phyloP scores from a whole-genome alignment of 1,139 yeast genomes.

The Yamadazyma atmosphaerica region DNA sequence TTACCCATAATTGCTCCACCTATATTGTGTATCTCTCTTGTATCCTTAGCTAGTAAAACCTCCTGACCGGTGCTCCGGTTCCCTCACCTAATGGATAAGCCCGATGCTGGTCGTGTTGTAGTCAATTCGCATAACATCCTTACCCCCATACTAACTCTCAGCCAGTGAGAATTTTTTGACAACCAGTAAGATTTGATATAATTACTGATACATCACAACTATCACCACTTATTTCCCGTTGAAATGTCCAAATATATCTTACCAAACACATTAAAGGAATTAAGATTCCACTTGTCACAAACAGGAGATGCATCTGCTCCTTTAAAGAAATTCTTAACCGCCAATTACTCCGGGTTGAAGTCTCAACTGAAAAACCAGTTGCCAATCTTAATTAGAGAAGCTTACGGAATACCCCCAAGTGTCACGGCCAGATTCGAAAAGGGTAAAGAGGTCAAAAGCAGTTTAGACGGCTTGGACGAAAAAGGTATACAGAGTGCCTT shows the following conservation, averaged over 20 bases:
- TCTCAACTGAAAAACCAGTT: conserved; percentile 42
- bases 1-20: too few species aligned
- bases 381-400: conserved; percentile 77
- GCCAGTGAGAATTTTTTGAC: conserved; percentile 5
- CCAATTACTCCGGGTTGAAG: conserved; percentile 63
- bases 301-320: conserved; percentile 70
- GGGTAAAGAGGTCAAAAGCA: conserved; percentile 44
- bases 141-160: neutral
- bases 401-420: conserved; percentile 69
- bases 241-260: conserved; percentile 58
- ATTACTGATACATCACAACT: conserved; percentile 5
- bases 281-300: conserved; percentile 79
- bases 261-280: conserved; percentile 68
- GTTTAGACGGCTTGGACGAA: conserved; percentile 48
- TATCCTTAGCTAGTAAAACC: too few species aligned
- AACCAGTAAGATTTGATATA: conserved; percentile 17
- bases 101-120: too few species aligned
- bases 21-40: too few species aligned
- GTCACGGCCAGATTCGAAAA: conserved; percentile 67
- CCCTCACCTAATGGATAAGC: neutral
- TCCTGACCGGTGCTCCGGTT: neutral
- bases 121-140: conserved; percentile 1
- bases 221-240: neutral
- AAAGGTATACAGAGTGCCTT: conserved; percentile 39
- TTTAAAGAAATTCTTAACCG: conserved; percentile 60